A percentile compares a stretch with the other conserved stretches of the same genome.
These are phyloP conservation scores for Primulina huaijiensis DNA, from an alignment of 257 asterid genomes.

Conservation along the genomic window DNA sequence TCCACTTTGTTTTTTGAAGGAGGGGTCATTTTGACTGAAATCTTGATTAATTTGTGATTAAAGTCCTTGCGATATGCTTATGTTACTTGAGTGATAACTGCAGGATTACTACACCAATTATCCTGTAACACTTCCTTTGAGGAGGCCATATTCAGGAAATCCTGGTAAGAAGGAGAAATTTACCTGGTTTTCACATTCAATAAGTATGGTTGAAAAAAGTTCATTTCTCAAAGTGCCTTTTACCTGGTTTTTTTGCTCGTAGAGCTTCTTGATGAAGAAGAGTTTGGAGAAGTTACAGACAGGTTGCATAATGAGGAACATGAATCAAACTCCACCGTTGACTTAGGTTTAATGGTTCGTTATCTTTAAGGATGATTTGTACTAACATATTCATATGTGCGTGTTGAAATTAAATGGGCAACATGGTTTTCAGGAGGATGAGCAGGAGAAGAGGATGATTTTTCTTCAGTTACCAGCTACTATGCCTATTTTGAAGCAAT, in stretches of 20 bases:
- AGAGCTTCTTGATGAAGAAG: slow-evolving; percentile 76
- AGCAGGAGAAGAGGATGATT: slow-evolving; percentile 43
- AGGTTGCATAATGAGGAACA: slow-evolving; percentile 40
- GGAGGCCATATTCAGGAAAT: slow-evolving; percentile 90
- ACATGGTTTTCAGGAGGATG: slow-evolving; percentile 46
- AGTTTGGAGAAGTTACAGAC: slow-evolving; percentile 51
- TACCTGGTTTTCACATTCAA: neutral
- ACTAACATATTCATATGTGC: neutral
- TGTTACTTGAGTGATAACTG: slow-evolving; percentile 11
- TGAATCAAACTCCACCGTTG: slow-evolving; percentile 38
- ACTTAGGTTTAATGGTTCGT: slow-evolving; percentile 73
- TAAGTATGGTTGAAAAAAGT: neutral
- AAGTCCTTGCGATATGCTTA: slow-evolving; percentile 3
- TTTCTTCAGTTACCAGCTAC: slow-evolving; percentile 63
- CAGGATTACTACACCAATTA: slow-evolving; percentile 75
- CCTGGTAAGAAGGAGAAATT: slow-evolving; percentile 49
- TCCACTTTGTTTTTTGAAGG: too few species aligned
- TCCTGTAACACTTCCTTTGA: slow-evolving; percentile 67
- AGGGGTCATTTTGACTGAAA: too few species aligned
- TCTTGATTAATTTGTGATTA: too few species aligned
- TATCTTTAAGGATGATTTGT: slow-evolving; percentile 4
- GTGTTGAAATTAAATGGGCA: slow-evolving; percentile 4
- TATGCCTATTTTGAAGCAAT: slow-evolving; percentile 45
- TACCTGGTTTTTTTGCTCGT: slow-evolving; percentile 17
- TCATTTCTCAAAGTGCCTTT: neutral